Percentiles rank a stretch among this genome's conserved stretches.
These are phyloP conservation scores for Hippophae rhamnoides DNA, from an alignment of 306 rosid species.

Conservation along the genomic window DNA sequence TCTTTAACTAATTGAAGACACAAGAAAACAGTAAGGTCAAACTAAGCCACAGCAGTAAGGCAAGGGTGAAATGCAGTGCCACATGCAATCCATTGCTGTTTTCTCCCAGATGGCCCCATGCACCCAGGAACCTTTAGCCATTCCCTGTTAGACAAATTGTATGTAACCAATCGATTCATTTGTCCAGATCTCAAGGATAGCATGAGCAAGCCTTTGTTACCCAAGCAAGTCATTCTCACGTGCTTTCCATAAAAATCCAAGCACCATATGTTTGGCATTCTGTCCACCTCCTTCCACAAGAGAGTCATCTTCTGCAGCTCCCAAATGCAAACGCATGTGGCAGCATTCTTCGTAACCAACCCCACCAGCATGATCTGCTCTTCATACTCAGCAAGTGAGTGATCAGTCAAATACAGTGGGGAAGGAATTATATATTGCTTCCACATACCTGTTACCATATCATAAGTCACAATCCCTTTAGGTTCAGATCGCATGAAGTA, in stretches of 20 bases:
- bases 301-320: conserved; percentile 95
- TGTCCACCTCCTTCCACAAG: conserved; percentile 99
- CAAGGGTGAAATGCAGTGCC: conserved; percentile 80
- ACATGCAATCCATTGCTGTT: conserved; percentile 56
- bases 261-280: conserved; percentile 99
- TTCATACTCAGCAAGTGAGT: conserved; percentile 62
- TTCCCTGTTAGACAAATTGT: conserved; percentile 52
- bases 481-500: conserved; percentile 76
- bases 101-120: conserved; percentile 49
- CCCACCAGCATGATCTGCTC: conserved; percentile 84
- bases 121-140: conserved; percentile 83
- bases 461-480: conserved; percentile 69
- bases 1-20: conserved; percentile 10
- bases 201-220: conserved; percentile 91
- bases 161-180: conserved; percentile 61
- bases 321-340: conserved; percentile 90
- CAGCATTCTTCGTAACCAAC: conserved; percentile 72
- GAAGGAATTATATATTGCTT: conserved; percentile 59
- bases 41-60: conserved; percentile 59
- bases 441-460: conserved; percentile 59
- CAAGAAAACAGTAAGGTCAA: conserved; percentile 14
- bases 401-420: conserved; percentile 59
- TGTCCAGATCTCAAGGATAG: conserved; percentile 63
- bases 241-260: conserved; percentile 96
- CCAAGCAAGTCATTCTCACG: conserved; percentile 87